Percentiles rank a stretch among this genome's conserved stretches.
These are phyloP conservation scores for Polyporus arcularius DNA, from an alignment of 768 basidiomycete species.

Conservation along the genomic window DNA sequence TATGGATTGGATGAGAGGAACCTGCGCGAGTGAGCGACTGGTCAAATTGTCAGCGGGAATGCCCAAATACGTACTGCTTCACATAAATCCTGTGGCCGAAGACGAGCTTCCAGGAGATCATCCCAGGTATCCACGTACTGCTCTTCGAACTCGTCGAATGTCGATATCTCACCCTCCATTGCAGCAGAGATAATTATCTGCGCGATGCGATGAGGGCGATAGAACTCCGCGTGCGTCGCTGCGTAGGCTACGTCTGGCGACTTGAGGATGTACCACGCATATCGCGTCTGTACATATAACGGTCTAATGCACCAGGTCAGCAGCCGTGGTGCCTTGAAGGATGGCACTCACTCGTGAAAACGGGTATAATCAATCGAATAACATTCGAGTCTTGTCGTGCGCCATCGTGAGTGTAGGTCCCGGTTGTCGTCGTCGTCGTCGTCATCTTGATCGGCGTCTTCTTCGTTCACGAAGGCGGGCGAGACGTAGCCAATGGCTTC, in stretches of 20 bases:
- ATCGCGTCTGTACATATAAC: constrained; percentile 63
- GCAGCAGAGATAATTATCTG: constrained; percentile 47
- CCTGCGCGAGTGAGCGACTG: not conserved
- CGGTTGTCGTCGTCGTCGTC: constrained; percentile 36
- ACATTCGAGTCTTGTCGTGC: constrained; percentile 47
- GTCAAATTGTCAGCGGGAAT: too few species aligned
- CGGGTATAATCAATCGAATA: constrained; percentile 54
- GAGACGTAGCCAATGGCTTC: constrained; percentile 58
- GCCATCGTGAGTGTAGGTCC: constrained; percentile 35
- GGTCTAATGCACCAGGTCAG: constrained; percentile 41
- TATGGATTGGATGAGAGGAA: not conserved
- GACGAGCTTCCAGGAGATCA: not conserved
- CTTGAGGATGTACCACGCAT: constrained; percentile 63
- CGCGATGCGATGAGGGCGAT: constrained; percentile 49
- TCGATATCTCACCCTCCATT: constrained; percentile 31
- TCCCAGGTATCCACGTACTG: constrained; percentile 9
- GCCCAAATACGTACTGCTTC: constrained; percentile 1
- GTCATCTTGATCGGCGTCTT: constrained; percentile 66
- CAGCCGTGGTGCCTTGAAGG: too few species aligned
- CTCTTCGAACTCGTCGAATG: constrained; percentile 37
- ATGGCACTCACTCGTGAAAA: constrained; percentile 48
- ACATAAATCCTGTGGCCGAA: not conserved
- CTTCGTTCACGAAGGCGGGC: constrained; percentile 51
- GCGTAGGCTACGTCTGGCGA: constrained; percentile 48
- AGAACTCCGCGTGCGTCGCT: constrained; percentile 48